Base-by-base conservation (phyloP, 768 basidiomycete species). In the Phylloporus sp. region DNA sequence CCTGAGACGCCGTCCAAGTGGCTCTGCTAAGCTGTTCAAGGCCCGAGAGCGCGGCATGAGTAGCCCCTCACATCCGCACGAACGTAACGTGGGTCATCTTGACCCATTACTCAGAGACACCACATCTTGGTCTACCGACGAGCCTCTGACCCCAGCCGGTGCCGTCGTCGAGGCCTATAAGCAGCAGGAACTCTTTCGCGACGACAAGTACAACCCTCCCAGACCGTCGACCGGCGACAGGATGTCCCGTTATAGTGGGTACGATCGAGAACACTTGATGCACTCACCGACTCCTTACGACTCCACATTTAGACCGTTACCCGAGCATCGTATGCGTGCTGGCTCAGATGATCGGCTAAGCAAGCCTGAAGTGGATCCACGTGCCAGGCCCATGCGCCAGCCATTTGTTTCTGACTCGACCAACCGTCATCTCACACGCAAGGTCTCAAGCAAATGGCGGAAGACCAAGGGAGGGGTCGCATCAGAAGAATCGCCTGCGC, bases 291-390 rank as follows among this genome's bases (percentile, higher is more conserved):
- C 67, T 10, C 80, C 81, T n/a, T 80, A 82, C 46, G 82, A 81
- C 56, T 80, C 81, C 4, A 75, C 83, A 15, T 74, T 81, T 51
- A 82, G 82, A 2, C 69, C 72, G 6, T 62, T 71, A 0, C 70
- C 76, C 1, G 80, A 72, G 1, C 72, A 72, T 8, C 66, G 76
- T 6, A 70, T 79, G 15, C 74, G 72, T 12, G 74, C 75, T 0
- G 72, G 73, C 10, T 70, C 73, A 0, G 72, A 72, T 10, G 79
- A 79, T 53, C 59, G 47, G 42, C 66, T 34, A 43, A 31, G 38
- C 24, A 45, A 13, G 38, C 18, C 39, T 38, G 54, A 57, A 44
- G 27, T 39, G 22, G 41, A 47, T 29, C 58, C 53, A 12, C 34
- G 8, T 11, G 29, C 45, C 9, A n/a, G 26, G 16, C 24, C 40